phyloP scores from a whole-genome alignment of 2,329 filamentous ascomycete genomes.

The Xylaria arbuscula region DNA sequence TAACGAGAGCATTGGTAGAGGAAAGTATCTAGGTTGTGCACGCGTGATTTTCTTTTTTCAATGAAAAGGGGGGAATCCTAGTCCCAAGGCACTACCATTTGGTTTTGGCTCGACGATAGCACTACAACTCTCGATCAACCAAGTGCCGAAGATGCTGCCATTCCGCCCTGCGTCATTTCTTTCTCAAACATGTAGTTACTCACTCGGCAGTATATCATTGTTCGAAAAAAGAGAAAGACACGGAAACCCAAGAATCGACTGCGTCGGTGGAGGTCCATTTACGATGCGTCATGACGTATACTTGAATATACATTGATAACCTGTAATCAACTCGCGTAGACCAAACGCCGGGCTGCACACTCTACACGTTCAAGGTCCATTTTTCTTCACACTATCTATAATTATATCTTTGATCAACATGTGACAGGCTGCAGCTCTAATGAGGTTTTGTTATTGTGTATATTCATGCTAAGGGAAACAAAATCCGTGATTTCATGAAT shows the following conservation, averaged over 20 bases:
- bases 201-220: not conserved
- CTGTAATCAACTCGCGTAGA: not conserved
- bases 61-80: too few relatives aligned
- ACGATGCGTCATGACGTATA: constrained; percentile 13
- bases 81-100: not conserved
- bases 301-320: not conserved
- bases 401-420: not conserved
- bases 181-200: not conserved
- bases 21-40: too few relatives aligned
- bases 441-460: not conserved
- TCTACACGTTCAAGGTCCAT: not conserved
- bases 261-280: not conserved
- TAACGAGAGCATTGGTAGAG: too few relatives aligned
- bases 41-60: too few relatives aligned
- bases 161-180: not conserved
- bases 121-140: not conserved
- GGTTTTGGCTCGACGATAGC: not conserved
- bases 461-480: not conserved
- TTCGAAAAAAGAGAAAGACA: not conserved
- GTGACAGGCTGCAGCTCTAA: not conserved
- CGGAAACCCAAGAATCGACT: not conserved
- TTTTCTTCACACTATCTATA: not conserved
- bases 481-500: not conserved
- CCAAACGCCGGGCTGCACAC: not conserved
- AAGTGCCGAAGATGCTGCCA: constrained; percentile 3